phyloP scores from a whole-genome alignment of 2,329 filamentous ascomycete genomes.

The Davidsoniella virescens region DNA sequence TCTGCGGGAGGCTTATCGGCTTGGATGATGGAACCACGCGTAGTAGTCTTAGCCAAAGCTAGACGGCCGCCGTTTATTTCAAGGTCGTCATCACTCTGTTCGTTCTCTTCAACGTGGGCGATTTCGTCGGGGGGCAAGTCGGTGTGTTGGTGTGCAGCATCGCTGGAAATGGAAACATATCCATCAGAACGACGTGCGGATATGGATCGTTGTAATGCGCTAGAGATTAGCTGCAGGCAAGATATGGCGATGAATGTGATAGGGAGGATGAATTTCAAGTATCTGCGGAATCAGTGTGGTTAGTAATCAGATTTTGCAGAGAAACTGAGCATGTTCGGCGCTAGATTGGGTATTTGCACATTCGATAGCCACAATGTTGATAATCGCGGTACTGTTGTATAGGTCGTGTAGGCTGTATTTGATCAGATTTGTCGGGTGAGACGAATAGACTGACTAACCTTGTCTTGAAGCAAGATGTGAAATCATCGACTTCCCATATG shows the following conservation, averaged over 20 bases:
- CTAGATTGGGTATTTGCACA: not conserved
- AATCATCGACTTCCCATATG: slow-evolving; percentile 48
- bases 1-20: slow-evolving; percentile 64
- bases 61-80: slow-evolving; percentile 42
- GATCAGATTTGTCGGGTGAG: not conserved
- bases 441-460: slow-evolving; percentile 38
- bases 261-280: slow-evolving; percentile 66
- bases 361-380: not conserved
- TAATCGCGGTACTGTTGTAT: not conserved
- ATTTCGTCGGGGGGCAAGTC: slow-evolving; percentile 32
- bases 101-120: slow-evolving; percentile 25
- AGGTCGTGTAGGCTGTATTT: no score
- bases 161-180: slow-evolving; percentile 9
- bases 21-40: slow-evolving; percentile 49
- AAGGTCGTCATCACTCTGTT: slow-evolving; percentile 41
- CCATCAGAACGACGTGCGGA: not conserved
- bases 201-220: not conserved
- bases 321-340: not conserved
- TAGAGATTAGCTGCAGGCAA: slow-evolving; percentile 45
- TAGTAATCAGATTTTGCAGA: not conserved
- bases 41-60: slow-evolving; percentile 41
- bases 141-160: slow-evolving; percentile 29
- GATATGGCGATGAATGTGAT: slow-evolving; percentile 55
- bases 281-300: slow-evolving; percentile 31
- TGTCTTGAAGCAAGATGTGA: slow-evolving; percentile 45